Evolutionary conservation across 768 basidiomycete species (phyloP).

Genomic region (Lyophyllum decastes): DNA sequence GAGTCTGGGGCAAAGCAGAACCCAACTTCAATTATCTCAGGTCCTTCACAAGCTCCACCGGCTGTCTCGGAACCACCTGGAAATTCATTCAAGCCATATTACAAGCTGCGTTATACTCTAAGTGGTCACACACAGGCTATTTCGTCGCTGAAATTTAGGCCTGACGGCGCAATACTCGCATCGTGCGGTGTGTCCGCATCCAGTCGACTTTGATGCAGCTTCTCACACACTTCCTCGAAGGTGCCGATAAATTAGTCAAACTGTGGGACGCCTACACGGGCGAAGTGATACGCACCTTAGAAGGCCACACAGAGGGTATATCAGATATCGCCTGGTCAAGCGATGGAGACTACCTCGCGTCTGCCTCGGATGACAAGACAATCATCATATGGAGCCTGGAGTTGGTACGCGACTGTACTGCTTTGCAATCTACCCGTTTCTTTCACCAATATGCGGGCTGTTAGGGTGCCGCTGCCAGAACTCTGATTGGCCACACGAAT

Average conservation of each 20-base stretch:
- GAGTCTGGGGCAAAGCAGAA: neutral
- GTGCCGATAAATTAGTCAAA: conserved; percentile 82
- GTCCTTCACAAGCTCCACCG: neutral
- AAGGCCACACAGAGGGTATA: conserved; percentile 80
- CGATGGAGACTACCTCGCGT: conserved; percentile 82
- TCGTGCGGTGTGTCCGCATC: conserved; percentile 68
- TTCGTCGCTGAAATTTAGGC: conserved; percentile 87
- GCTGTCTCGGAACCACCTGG: conserved; percentile 1
- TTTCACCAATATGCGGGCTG: conserved; percentile 9
- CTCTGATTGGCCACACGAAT: conserved; percentile 84
- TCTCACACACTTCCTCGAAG: conserved; percentile 45
- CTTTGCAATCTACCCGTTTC: conserved; percentile 8
- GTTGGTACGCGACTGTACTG: conserved; percentile 38
- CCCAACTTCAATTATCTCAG: neutral
- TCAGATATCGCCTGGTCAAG: conserved; percentile 90
- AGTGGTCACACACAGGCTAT: conserved; percentile 85
- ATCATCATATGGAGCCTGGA: conserved; percentile 85
- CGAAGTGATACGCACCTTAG: conserved; percentile 69
- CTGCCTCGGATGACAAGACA: conserved; percentile 92
- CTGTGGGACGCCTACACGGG: conserved; percentile 78
- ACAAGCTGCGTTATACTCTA: conserved; percentile 60
- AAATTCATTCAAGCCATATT: conserved; percentile 41
- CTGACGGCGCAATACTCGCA: conserved; percentile 78
- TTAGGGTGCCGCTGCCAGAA: conserved; percentile 62
- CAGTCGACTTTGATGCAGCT: conserved; percentile 16